These are phyloP conservation scores for Fraxinus albicans DNA, from an alignment of 305 asterid species.

Conservation along the genomic window DNA sequence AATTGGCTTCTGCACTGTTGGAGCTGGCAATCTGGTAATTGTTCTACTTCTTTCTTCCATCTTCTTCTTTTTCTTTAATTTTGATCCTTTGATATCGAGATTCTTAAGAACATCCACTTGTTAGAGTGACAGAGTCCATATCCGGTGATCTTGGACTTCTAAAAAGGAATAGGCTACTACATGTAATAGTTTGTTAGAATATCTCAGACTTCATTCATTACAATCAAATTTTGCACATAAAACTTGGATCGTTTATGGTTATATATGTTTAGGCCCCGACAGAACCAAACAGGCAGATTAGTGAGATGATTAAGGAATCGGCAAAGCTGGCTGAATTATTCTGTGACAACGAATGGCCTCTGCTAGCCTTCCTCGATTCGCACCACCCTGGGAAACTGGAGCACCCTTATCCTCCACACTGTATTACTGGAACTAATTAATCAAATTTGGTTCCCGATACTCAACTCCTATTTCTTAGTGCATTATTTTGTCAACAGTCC, in stretches of 20 bases:
- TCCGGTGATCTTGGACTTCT: neutral
- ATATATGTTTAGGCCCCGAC: slow-evolving; percentile 52
- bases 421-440: slow-evolving; percentile 55
- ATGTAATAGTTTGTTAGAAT: neutral
- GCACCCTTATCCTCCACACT: slow-evolving; percentile 73
- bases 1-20: slow-evolving; percentile 85
- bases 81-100: neutral
- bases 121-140: neutral
- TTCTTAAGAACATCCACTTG: neutral
- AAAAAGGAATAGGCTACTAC: neutral
- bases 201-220: neutral
- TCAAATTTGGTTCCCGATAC: slow-evolving; percentile 69
- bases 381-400: slow-evolving; percentile 60
- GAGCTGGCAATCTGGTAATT: slow-evolving; percentile 62
- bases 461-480: neutral
- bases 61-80: neutral
- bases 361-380: slow-evolving; percentile 66
- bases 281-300: slow-evolving; percentile 50
- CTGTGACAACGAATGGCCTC: slow-evolving; percentile 60
- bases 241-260: neutral
- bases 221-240: neutral
- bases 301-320: slow-evolving; percentile 62
- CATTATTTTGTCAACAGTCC: neutral
- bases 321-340: slow-evolving; percentile 45
- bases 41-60: neutral